Percentiles rank a stretch among this genome's conserved stretches.
These are phyloP conservation scores for Phytopythium helicoides DNA, from an alignment of 352 stramenopile genomes.

Conservation along the genomic window DNA sequence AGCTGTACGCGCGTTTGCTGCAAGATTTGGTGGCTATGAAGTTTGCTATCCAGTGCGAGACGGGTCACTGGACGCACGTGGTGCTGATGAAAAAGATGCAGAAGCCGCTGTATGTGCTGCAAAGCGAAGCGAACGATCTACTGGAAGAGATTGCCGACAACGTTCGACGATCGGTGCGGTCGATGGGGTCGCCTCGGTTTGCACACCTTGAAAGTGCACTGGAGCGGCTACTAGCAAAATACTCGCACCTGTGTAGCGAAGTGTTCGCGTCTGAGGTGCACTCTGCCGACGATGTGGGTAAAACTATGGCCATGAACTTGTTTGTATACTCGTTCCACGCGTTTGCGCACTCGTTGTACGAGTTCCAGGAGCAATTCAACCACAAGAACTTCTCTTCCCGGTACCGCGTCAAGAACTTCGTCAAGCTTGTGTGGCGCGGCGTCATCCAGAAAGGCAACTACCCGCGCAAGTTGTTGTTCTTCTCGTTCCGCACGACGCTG, in stretches of 20 bases:
- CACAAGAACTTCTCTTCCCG: slow-evolving; percentile 59
- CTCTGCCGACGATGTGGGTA: slow-evolving; percentile 46
- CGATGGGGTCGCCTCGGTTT: slow-evolving; percentile 48
- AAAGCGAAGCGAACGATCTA: slow-evolving; percentile 60
- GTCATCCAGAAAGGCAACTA: slow-evolving; percentile 47
- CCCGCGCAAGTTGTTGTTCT: slow-evolving; percentile 40
- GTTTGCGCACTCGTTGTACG: slow-evolving; percentile 53
- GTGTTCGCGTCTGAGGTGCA: slow-evolving; percentile 38
- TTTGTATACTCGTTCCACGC: slow-evolving; percentile 83
- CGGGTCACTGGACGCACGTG: slow-evolving; percentile 55
- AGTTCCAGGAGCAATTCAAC: slow-evolving; percentile 72
- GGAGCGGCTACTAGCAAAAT: slow-evolving; percentile 53
- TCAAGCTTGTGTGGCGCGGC: slow-evolving; percentile 38
- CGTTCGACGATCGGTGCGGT: slow-evolving; percentile 22
- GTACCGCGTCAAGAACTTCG: slow-evolving; percentile 49
- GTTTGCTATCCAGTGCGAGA: slow-evolving; percentile 69
- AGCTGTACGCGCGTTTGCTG: slow-evolving; percentile 53
- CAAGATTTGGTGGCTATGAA: slow-evolving; percentile 69
- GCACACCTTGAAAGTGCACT: slow-evolving; percentile 47
- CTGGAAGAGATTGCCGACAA: slow-evolving; percentile 62
- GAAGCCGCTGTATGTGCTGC: slow-evolving; percentile 61
- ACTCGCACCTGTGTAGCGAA: slow-evolving; percentile 52
- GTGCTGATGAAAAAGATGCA: slow-evolving; percentile 65
- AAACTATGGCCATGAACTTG: slow-evolving; percentile 73
- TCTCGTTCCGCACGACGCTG: slow-evolving; percentile 61